A percentile compares a stretch with the other conserved stretches of the same genome.
These are phyloP conservation scores for Diplosphaera chodatii DNA, from an alignment of 139 green algal genomes.

Conservation along the genomic window DNA sequence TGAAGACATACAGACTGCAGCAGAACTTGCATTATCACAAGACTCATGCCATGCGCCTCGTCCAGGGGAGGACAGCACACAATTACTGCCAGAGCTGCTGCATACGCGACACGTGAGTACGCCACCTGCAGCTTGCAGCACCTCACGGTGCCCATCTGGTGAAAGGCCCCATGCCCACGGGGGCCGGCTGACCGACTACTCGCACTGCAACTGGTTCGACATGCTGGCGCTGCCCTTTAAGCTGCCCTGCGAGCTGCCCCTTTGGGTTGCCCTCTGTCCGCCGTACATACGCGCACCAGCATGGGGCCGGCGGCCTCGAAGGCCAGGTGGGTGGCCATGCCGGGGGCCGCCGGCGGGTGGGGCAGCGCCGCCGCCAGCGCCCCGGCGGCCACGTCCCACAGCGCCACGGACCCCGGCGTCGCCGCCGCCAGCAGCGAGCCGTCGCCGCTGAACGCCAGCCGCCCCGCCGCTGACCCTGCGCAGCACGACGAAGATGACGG, in stretches of 20 bases:
- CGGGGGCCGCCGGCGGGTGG: background rate
- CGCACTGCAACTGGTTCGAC: constrained; percentile 40
- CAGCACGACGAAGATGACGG: background rate
- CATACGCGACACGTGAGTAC: no score
- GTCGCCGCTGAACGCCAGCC: constrained; percentile 56
- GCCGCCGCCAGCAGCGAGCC: constrained; percentile 65
- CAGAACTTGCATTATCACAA: no score
- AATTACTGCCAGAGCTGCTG: no score
- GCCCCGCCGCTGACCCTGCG: constrained; percentile 1
- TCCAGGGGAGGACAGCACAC: no score
- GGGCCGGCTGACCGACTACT: no score
- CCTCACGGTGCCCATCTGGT: no score
- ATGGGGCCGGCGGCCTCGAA: constrained; percentile 45
- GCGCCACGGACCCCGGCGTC: constrained; percentile 28
- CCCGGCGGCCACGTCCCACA: constrained; percentile 56
- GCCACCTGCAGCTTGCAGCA: no score
- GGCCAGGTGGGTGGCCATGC: constrained; percentile 13
- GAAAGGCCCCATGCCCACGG: no score
- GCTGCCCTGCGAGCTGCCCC: no score
- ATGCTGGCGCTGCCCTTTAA: constrained; percentile 7
- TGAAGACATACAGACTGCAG: no score
- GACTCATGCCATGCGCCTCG: no score
- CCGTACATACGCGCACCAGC: constrained; percentile 24
- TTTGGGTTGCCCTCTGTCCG: no score
- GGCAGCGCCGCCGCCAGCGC: constrained; percentile 42